Base-by-base conservation (phyloP, 257 asterid genomes). In the Cruciata laevipes region DNA sequence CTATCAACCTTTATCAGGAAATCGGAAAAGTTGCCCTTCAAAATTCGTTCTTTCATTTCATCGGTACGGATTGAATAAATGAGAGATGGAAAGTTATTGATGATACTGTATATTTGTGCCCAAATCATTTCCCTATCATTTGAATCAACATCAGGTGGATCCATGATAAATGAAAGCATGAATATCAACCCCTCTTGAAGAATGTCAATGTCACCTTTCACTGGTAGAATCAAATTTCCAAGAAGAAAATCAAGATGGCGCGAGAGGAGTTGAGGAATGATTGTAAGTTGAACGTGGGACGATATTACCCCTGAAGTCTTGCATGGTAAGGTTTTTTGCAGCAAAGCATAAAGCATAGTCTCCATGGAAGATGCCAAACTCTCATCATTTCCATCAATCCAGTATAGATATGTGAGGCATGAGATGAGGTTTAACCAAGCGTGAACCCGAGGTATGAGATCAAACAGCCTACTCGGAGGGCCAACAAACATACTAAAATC, bases 371-470 rank as follows among this genome's bases (percentile, higher is more conserved):
- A 21, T 9, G 62, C 2, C 17, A 21, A 2, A 17, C 37, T 58
- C 63, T 58, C 37, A 58, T 58, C 63, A 31, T 3, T 58, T 11
- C 63, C 63, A 25, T 58, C 37, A 25, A 58, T 12, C 63, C 63
- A 13, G 7, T 58, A 58, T 25, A 58, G 9, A 4, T 32, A 58
- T 13, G 13, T 18, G 0, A 58, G 18, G 32, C 21, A 58, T 24
- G 63, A 58, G 10, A 58, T 25, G 21, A 3, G 37, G 6, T 27
- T 58, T 6, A 13, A 3, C 37, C 63, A 58, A 25, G 21, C 30
- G 12, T 0, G 63, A 13, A 38, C 1, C 1, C 1, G 1, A 13
- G 63, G 17, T 13, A 25, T 3, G 37, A 58, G 35, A 24, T 58
- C 63, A 25, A 31, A 8, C 63, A 27, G 7, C 1, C 20, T 58